A percentile compares a stretch with the other conserved stretches of the same genome.
phyloP scores from a whole-genome alignment of 2,329 filamentous ascomycete species.

The Sarocladium oryzae region DNA sequence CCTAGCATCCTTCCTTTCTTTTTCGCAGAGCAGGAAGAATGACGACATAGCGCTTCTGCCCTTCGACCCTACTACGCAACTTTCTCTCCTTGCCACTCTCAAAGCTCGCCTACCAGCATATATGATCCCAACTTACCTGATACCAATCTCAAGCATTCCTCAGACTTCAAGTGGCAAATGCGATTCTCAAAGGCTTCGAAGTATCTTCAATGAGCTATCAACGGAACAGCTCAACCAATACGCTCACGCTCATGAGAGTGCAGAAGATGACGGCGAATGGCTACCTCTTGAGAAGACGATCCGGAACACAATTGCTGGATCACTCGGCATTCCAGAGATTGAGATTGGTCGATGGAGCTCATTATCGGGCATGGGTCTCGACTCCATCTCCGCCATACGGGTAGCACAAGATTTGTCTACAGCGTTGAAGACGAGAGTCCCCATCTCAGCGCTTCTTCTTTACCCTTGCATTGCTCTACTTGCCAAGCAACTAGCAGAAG shows the following conservation, averaged over 20 bases:
- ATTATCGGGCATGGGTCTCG: conserved; percentile 71
- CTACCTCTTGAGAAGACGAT: conserved; percentile 50
- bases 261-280: conserved; percentile 35
- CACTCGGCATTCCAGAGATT: conserved; percentile 36
- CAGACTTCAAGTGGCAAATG: conserved; percentile 70
- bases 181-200: conserved; percentile 50
- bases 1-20: conserved; percentile 65
- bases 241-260: conserved; percentile 18
- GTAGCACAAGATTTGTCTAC: conserved; percentile 53
- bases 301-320: conserved; percentile 44
- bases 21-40: conserved; percentile 18
- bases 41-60: conserved; percentile 30
- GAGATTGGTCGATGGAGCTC: conserved; percentile 60
- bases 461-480: conserved; percentile 61
- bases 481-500: conserved; percentile 27
- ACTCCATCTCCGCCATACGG: conserved; percentile 75
- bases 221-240: conserved; percentile 32
- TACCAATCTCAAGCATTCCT: conserved; percentile 65
- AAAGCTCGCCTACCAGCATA: conserved; percentile 58
- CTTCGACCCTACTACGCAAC: conserved; percentile 27
- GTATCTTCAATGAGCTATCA: conserved; percentile 39
- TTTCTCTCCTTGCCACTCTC: conserved; percentile 48
- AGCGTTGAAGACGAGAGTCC: conserved; percentile 38
- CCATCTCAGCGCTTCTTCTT: conserved; percentile 65
- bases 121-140: conserved; percentile 70